These are phyloP conservation scores for Euphorbia schlechtendalii DNA, from an alignment of 441 rosid species.

Conservation along the genomic window DNA sequence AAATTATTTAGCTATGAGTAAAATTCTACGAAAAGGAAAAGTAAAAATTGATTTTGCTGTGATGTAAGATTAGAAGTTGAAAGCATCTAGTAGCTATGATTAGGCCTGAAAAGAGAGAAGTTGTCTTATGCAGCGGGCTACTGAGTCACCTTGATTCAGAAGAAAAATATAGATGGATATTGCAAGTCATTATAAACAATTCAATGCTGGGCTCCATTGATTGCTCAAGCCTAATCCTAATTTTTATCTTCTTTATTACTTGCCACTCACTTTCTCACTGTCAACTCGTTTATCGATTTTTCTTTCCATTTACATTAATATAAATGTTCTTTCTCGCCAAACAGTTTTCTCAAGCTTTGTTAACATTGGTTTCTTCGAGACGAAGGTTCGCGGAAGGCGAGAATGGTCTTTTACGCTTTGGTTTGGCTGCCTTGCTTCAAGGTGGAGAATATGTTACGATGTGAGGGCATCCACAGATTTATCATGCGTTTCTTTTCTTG, in stretches of 20 bases:
- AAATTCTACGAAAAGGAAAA: neutral
- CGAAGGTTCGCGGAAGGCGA: neutral
- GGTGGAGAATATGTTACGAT: neutral
- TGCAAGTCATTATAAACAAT: neutral
- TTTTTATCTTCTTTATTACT: neutral
- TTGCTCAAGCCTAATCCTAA: neutral
- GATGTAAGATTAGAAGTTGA: neutral
- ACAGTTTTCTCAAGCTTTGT: neutral
- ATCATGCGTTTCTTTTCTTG: neutral
- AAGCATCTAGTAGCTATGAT: constrained; percentile 6
- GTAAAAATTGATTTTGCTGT: neutral
- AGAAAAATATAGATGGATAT: neutral
- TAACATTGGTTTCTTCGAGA: constrained; percentile 4
- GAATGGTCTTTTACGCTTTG: neutral
- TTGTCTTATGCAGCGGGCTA: constrained; percentile 19
- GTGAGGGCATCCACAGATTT: neutral
- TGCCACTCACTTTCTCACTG: neutral
- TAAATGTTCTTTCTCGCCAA: neutral
- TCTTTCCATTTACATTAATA: neutral
- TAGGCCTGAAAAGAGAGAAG: constrained; percentile 19
- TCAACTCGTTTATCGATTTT: neutral
- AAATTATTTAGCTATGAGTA: too few relatives aligned
- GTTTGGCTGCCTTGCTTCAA: neutral
- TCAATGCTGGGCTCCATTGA: constrained; percentile 1
- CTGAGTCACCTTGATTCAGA: neutral